Conservation (phyloP, 495 filamentous ascomycete genomes). For the Aspergillus biplanus region DNA sequence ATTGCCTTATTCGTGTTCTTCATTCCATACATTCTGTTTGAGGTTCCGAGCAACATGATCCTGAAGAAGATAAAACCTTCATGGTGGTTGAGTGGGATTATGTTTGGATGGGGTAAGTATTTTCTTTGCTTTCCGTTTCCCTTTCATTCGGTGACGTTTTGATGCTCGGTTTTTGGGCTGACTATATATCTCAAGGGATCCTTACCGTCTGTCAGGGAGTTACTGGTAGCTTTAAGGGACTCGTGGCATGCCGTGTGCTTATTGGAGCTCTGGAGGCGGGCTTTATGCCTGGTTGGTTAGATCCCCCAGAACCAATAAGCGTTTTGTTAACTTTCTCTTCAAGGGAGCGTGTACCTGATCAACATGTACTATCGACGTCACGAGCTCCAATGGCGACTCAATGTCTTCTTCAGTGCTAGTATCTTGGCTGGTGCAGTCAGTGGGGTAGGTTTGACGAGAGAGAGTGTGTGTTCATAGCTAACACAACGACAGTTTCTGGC, state of each 20-base stretch:
- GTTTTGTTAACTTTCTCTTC: not conserved
- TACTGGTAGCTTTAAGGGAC: slow-evolving; percentile 47
- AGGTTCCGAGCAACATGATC: slow-evolving; percentile 63
- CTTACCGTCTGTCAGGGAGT: slow-evolving; percentile 58
- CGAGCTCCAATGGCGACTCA: slow-evolving; percentile 59
- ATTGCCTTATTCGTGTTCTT: slow-evolving; percentile 61
- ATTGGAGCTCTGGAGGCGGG: slow-evolving; percentile 58
- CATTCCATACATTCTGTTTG: slow-evolving; percentile 61
- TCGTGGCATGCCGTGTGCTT: slow-evolving; percentile 54
- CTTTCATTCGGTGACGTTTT: not conserved
- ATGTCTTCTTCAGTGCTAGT: slow-evolving; percentile 57
- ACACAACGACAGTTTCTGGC: slow-evolving; percentile 12
- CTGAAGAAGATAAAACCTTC: slow-evolving; percentile 65
- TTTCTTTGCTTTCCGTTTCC: not conserved
- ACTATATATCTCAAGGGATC: slow-evolving; percentile 25
- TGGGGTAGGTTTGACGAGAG: slow-evolving; percentile 31
- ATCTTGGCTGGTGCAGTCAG: slow-evolving; percentile 62
- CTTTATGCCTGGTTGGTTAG: slow-evolving; percentile 49
- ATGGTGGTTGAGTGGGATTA: slow-evolving; percentile 46
- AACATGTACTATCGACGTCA: slow-evolving; percentile 62
- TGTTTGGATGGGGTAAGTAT: slow-evolving; percentile 52
- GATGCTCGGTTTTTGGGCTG: not conserved
- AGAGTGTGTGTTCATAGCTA: not conserved
- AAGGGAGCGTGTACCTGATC: slow-evolving; percentile 48
- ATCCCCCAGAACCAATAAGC: not conserved